These are phyloP conservation scores for Emmonsiellopsis sp. DNA, from an alignment of 2,329 filamentous ascomycete species.

Conservation along the genomic window DNA sequence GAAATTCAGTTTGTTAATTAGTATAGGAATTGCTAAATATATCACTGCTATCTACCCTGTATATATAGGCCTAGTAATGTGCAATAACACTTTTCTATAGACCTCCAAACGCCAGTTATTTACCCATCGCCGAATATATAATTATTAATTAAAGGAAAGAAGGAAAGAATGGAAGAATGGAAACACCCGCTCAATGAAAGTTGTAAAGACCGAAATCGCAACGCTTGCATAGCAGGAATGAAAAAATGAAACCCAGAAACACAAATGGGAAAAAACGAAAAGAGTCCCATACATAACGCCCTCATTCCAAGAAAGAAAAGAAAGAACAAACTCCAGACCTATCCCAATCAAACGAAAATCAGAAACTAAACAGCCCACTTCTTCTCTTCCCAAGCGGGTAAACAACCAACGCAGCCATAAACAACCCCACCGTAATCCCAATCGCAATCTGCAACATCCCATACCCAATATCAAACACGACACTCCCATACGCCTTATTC, in stretches of 20 bases:
- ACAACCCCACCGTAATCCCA: conserved; percentile 39
- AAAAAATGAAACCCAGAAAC: background rate
- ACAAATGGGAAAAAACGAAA: background rate
- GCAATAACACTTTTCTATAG: too few relatives aligned
- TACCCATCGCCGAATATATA: too few relatives aligned
- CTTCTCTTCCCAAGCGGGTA: conserved; percentile 39
- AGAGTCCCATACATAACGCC: background rate
- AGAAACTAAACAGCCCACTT: conserved; percentile 39
- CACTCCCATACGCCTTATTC: conserved; percentile 22
- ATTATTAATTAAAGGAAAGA: too few relatives aligned
- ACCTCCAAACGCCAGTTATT: too few relatives aligned
- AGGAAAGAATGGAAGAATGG: too few relatives aligned
- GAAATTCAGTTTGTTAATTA: too few relatives aligned
- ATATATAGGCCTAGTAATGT: too few relatives aligned
- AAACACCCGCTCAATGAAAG: too few relatives aligned
- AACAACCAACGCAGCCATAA: conserved; percentile 37
- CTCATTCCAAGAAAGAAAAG: background rate
- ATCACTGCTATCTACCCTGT: too few relatives aligned
- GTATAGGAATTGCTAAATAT: too few relatives aligned
- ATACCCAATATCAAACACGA: conserved; percentile 36
- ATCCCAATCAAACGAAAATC: conserved; percentile 4
- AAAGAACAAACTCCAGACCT: background rate
- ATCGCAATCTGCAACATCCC: conserved; percentile 41
- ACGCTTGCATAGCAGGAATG: background rate
- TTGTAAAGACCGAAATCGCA: too few relatives aligned